phyloP scores from a whole-genome alignment of 2,329 filamentous ascomycete genomes.

The Microdochium nivale region DNA sequence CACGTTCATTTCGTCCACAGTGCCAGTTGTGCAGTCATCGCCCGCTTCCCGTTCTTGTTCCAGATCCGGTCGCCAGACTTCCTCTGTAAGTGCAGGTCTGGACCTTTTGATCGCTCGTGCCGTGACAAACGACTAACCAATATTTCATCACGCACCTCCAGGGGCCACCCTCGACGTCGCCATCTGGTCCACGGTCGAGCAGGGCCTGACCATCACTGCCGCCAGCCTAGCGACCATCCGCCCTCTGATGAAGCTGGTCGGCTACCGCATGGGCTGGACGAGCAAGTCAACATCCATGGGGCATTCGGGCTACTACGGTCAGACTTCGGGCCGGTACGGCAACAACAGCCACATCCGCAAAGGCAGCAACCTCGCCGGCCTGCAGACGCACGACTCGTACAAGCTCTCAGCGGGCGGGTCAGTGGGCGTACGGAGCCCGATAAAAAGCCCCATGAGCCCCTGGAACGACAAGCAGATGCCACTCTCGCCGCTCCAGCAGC shows the following conservation, averaged over 20 bases:
- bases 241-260: not conserved
- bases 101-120: not conserved
- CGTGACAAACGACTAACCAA: not conserved
- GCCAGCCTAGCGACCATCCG: conserved; percentile 1
- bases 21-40: conserved; percentile 1
- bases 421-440: not conserved
- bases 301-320: not conserved
- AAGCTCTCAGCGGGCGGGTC: not conserved
- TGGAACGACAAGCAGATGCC: not conserved
- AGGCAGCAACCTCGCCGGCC: not conserved
- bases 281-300: not conserved
- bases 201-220: conserved; percentile 1
- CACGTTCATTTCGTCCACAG: not conserved
- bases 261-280: not conserved
- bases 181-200: conserved; percentile 2
- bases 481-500: not conserved
- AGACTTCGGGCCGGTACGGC: not conserved
- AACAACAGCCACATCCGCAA: not conserved
- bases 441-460: not conserved
- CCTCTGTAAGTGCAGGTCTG: not conserved
- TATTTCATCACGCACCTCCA: not conserved
- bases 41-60: conserved; percentile 1
- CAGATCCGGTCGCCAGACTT: not conserved
- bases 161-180: conserved; percentile 1
- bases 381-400: not conserved